Evolutionary conservation across 352 stramenopile species (phyloP), one percentile per base, ranked within the genome.

Genomic region (Globisporangium middletonii): DNA sequence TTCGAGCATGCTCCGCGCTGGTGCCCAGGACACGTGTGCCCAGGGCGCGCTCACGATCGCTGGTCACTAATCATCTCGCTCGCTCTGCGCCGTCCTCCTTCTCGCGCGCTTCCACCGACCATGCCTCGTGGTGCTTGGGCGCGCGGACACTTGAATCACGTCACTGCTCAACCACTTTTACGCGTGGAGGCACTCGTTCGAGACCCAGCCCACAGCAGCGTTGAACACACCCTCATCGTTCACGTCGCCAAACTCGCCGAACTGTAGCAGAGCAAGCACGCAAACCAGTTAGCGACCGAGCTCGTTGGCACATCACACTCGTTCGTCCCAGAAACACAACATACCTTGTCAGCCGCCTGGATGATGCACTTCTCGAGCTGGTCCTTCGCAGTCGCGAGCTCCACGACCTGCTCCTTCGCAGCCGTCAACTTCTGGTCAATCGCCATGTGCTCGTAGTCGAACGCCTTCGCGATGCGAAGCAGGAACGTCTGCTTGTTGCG

Each of bases 141-240:
- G 23, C 23, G 23, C 23, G 23, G 23, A 23, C 13, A 3, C 16
- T 38, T 12, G 3, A 7, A n/a, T 4, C 30, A 37, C 23, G 11
- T 30, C 28, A 16, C 46, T 37, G 26, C 23, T 51, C 23, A 13
- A 38, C 44, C 18, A 49, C 3, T 28, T 23, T 66, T 63, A 70
- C 42, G 50, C 44, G 28, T 13, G 28, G 26, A 72, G 26, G 46
- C 65, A 72, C 2, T 63, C 61, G 45, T 53, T 53, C 18, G 49
- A 30, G 57, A 72, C 57, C 65, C 65, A 72, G n/a, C 49, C 26
- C 42, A 72, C 65, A 1, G 65, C 65, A 5, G 53, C n/a, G 7
- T 59, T 56, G 53, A 72, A 68, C 26, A 65, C 37, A 33, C 62
- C 35, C n/a, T 64, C 15, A 18, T 63, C 60, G 60, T 72, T 68